A percentile compares a stretch with the other conserved stretches of the same genome.
These are phyloP conservation scores for Trypanosoma boissoni DNA, from an alignment of 208 protist genomes.

Conservation along the genomic window DNA sequence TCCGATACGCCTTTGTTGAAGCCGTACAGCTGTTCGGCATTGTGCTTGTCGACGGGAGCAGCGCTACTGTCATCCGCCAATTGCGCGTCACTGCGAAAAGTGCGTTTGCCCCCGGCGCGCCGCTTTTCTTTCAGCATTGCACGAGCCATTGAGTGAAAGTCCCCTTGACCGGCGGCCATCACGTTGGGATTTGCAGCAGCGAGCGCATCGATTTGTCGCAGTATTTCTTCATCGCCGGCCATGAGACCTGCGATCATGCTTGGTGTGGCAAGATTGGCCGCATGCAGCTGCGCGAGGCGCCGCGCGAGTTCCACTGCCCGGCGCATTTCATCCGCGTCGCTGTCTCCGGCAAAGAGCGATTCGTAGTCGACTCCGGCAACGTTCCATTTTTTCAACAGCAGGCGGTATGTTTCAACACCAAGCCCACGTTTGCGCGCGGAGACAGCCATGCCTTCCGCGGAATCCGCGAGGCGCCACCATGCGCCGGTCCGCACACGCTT, in stretches of 20 bases:
- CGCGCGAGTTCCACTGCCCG: conserved; percentile 7
- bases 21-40: too few relatives aligned
- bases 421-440: conserved; percentile 8
- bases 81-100: background rate
- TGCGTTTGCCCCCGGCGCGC: background rate
- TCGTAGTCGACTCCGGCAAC: background rate
- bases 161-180: background rate
- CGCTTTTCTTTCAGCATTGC: conserved; percentile 4
- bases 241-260: conserved; percentile 13
- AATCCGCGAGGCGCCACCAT: conserved; percentile 29
- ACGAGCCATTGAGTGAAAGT: conserved; percentile 7
- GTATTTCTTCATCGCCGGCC: conserved; percentile 4
- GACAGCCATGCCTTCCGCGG: conserved; percentile 17
- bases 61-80: background rate
- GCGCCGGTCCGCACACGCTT: conserved; percentile 38
- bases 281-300: conserved; percentile 13
- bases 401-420: conserved; percentile 14
- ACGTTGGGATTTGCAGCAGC: background rate
- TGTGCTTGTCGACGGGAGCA: background rate
- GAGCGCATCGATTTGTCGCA: background rate
- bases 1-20: too few relatives aligned
- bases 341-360: background rate
- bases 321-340: conserved; percentile 9
- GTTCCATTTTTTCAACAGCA: conserved; percentile 11
- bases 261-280: background rate